A percentile compares a stretch with the other conserved stretches of the same genome.
These are phyloP conservation scores for Drosera capensis DNA, from an alignment of 148 eudicot species.

Conservation along the genomic window DNA sequence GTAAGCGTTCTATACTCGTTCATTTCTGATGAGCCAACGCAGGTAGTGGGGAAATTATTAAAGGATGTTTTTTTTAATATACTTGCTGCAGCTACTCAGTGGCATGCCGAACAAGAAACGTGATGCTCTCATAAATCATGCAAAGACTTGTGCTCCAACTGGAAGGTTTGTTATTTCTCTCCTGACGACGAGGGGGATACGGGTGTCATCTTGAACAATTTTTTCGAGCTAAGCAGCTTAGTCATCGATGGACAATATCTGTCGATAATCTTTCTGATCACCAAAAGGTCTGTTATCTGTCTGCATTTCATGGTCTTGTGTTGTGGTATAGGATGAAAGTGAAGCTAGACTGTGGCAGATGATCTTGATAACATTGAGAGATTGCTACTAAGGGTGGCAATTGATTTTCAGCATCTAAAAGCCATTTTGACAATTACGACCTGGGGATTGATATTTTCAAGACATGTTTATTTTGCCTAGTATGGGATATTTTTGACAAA, in stretches of 20 bases:
- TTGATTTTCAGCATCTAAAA: too few relatives aligned
- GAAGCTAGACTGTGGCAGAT: too few relatives aligned
- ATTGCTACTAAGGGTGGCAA: too few relatives aligned
- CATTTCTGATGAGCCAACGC: background rate
- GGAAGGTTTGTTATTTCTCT: slow-evolving; percentile 70
- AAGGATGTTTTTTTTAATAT: too few relatives aligned
- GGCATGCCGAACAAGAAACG: slow-evolving; percentile 99
- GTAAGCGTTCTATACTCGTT: slow-evolving; percentile 20
- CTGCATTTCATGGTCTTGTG: background rate
- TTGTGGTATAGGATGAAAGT: too few relatives aligned
- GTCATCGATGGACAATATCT: slow-evolving; percentile 61
- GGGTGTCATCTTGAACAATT: slow-evolving; percentile 73
- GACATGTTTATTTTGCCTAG: too few relatives aligned
- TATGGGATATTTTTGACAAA: too few relatives aligned
- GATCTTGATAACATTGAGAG: too few relatives aligned
- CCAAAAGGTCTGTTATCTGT: slow-evolving; percentile 51
- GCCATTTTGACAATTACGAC: too few relatives aligned
- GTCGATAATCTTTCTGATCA: slow-evolving; percentile 66
- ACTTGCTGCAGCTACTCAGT: slow-evolving; percentile 52
- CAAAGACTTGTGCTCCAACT: slow-evolving; percentile 82
- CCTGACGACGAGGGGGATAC: slow-evolving; percentile 58
- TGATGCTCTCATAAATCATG: slow-evolving; percentile 80
- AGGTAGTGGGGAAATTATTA: too few relatives aligned
- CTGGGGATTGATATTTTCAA: too few relatives aligned
- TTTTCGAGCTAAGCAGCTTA: slow-evolving; percentile 70